Conservation (phyloP, 2,329 filamentous ascomycete genomes). For the Fusarium sp. region DNA sequence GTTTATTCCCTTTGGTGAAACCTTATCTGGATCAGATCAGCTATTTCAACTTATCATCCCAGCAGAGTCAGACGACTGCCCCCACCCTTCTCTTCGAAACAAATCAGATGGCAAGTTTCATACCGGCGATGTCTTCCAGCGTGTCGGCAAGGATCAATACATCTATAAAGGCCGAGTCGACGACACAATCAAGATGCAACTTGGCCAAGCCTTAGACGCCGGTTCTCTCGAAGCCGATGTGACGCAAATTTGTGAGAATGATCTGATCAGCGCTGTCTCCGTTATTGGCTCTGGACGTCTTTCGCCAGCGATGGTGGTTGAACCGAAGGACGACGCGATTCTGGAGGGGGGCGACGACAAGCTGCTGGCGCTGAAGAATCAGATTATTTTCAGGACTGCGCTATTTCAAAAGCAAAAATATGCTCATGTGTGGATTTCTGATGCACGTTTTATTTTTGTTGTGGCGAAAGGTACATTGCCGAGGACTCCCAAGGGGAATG, state of each 20-base stretch:
- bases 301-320: slow-evolving; percentile 1
- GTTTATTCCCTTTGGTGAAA: not conserved
- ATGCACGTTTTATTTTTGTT: not conserved
- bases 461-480: not conserved
- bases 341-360: accelerated
- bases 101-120: not conserved
- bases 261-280: not conserved
- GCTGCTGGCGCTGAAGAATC: not conserved
- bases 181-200: slow-evolving; percentile 20
- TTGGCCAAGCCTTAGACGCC: not conserved
- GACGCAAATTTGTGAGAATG: slow-evolving; percentile 7
- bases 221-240: slow-evolving; percentile 9
- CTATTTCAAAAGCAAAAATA: slow-evolving; percentile 9
- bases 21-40: not conserved
- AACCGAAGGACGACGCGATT: not conserved
- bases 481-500: slow-evolving; percentile 6
- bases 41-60: slow-evolving; percentile 4
- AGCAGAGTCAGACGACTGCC: slow-evolving; percentile 6
- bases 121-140: slow-evolving; percentile 13
- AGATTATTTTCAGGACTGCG: not conserved
- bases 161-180: slow-evolving; percentile 11
- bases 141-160: not conserved
- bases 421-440: not conserved
- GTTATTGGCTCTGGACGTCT: slow-evolving; percentile 13
- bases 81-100: not conserved